Percentiles rank a stretch among this genome's conserved stretches.
These are phyloP conservation scores for Phytophthora nicotianae DNA, from an alignment of 352 stramenopile species.

Conservation along the genomic window DNA sequence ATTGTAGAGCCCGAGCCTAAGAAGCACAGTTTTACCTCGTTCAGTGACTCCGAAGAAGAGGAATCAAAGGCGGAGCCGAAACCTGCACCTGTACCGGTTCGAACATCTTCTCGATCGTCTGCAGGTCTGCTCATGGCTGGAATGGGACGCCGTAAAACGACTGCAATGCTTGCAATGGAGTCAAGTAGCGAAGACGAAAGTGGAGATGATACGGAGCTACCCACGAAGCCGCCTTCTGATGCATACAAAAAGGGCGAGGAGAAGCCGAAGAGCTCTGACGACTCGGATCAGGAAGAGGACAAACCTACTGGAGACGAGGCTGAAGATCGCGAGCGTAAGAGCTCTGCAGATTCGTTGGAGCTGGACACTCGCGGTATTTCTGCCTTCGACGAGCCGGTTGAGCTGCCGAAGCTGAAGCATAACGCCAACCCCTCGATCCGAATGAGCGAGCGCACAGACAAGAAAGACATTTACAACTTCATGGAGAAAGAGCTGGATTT, in stretches of 20 bases:
- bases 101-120: conserved; percentile 42
- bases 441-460: conserved; percentile 56
- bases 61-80: conserved; percentile 77
- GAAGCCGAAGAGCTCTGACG: conserved; percentile 34
- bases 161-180: conserved; percentile 71
- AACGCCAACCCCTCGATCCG: conserved; percentile 41
- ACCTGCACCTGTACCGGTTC: conserved; percentile 47
- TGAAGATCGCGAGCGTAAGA: conserved; percentile 55
- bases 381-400: conserved; percentile 64
- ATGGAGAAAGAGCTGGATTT: conserved; percentile 89
- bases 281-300: conserved; percentile 30
- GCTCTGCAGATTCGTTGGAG: conserved; percentile 79
- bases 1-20: conserved; percentile 71
- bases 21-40: conserved; percentile 85
- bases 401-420: conserved; percentile 41
- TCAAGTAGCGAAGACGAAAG: conserved; percentile 80
- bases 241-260: conserved; percentile 39
- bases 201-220: conserved; percentile 57
- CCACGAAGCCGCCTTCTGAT: conserved; percentile 55
- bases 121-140: conserved; percentile 59
- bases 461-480: conserved; percentile 87
- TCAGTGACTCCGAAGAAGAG: conserved; percentile 86
- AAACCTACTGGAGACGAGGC: conserved; percentile 34
- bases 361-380: conserved; percentile 82
- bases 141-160: conserved; percentile 72